These are phyloP conservation scores for Aspergillus biplanus DNA, from an alignment of 495 filamentous ascomycete genomes.

Conservation along the genomic window DNA sequence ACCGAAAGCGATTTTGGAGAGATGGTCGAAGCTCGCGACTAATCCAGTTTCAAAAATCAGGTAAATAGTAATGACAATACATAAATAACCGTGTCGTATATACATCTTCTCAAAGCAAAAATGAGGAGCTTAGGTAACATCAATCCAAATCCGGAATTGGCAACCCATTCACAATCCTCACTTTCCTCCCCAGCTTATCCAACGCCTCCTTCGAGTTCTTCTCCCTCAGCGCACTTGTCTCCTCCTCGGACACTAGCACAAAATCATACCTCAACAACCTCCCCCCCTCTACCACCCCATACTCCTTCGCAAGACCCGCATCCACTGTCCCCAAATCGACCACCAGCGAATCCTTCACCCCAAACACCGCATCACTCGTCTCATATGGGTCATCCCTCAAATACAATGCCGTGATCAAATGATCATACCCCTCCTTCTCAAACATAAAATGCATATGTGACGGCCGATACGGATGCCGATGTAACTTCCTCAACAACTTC, in stretches of 20 bases:
- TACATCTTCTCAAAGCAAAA: neutral
- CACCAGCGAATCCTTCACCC: constrained; percentile 83
- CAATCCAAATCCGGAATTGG: constrained; percentile 78
- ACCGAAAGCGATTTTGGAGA: constrained; percentile 36
- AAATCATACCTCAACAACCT: constrained; percentile 70
- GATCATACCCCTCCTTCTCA: constrained; percentile 80
- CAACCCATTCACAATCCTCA: constrained; percentile 80
- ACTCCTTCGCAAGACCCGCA: constrained; percentile 60
- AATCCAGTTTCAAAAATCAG: neutral
- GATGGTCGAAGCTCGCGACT: constrained; percentile 26
- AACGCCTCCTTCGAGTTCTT: constrained; percentile 75
- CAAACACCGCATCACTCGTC: constrained; percentile 89
- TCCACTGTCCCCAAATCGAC: constrained; percentile 71
- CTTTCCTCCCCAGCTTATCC: constrained; percentile 67
- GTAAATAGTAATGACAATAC: constrained; percentile 3
- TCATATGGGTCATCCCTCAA: constrained; percentile 85
- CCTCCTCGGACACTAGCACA: constrained; percentile 71
- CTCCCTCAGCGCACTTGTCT: constrained; percentile 68
- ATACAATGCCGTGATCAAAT: constrained; percentile 89
- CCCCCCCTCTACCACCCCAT: constrained; percentile 56
- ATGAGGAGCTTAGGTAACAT: constrained; percentile 3
- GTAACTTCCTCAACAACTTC: constrained; percentile 68
- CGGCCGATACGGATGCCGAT: constrained; percentile 79
- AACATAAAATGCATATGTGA: constrained; percentile 97
- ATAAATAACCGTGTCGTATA: neutral